Base-by-base conservation (phyloP, 2,329 filamentous ascomycete genomes). In the Phaeosphaeria sp. region DNA sequence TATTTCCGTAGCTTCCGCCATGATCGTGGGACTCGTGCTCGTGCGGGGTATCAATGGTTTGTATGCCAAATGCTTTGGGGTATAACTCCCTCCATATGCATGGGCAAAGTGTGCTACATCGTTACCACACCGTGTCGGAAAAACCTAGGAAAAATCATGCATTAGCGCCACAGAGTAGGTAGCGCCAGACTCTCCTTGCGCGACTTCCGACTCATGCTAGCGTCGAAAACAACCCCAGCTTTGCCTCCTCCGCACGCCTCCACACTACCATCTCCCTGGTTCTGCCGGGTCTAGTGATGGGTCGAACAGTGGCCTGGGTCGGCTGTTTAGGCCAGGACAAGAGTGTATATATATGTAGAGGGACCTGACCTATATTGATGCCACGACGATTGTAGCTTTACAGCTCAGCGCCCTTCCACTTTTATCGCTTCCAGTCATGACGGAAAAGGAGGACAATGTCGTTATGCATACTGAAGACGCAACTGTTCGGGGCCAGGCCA, bases 401-500 rank as follows among this genome's bases (percentile, higher is more conserved):
- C 11, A 36, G 30, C 30, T 36, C 30, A 36, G 30, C 30, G 15
- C 30, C 30, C 11, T 44, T 20, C 6, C 18, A 11, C 17, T 9
- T 44, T 15, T 9, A 22, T n/a, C 2, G 3, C 6, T 47, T 47
- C n/a, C 36, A 22, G 17, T 44, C 42, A 53, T 17, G 13, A 59
- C 56, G 56, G 60, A 56, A 7, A 53, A 18, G 42, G 60, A 65
- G 51, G 27, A 56, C 39, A 43, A 60, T 1, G n/a, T 53, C 24
- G 64, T 63, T 20, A 39, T 64, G 17, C 61, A 66, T 39, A 49
- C 46, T 18, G 64, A 66, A 49, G 57, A 67, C 51, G 49, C 52
- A 20, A 20, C 33, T 3, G n/a, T 45, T 24, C 50, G 45, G 6
- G 42, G 43, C 1, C 54, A 59, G 3, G 56, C 56, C 8, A 22